Evolutionary conservation across 352 stramenopile species (phyloP).

Genomic region (Pythium scleroteichum): DNA sequence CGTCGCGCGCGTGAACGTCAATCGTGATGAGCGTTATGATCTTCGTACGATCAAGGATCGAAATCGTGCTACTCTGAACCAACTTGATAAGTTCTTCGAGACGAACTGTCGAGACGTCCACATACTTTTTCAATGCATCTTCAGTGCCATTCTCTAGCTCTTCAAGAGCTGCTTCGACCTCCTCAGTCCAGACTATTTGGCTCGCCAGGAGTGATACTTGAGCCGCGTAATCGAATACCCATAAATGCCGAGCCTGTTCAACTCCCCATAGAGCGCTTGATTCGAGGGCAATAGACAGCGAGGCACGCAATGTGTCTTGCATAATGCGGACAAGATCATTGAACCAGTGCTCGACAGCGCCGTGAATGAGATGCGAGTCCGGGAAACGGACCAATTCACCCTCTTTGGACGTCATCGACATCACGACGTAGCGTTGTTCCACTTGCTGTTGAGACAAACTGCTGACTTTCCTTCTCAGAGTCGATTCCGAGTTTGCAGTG

Average conservation of each 20-base stretch:
- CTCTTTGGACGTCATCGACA: slow-evolving; percentile 96
- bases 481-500: not conserved
- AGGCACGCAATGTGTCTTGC: slow-evolving; percentile 84
- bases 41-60: slow-evolving; percentile 81
- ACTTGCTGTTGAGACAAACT: not conserved
- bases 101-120: slow-evolving; percentile 89
- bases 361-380: slow-evolving; percentile 79
- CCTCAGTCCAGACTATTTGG: slow-evolving; percentile 94
- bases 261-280: slow-evolving; percentile 92
- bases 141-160: slow-evolving; percentile 95
- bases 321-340: slow-evolving; percentile 95
- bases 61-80: slow-evolving; percentile 81
- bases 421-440: slow-evolving; percentile 69
- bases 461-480: slow-evolving; percentile 15
- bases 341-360: slow-evolving; percentile 92
- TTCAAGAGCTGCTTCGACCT: slow-evolving; percentile 90
- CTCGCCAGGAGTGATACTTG: slow-evolving; percentile 86
- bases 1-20: slow-evolving; percentile 95
- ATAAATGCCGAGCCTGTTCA: slow-evolving; percentile 76
- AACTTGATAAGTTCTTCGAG: slow-evolving; percentile 94
- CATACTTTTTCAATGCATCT: slow-evolving; percentile 95
- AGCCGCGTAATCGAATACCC: slow-evolving; percentile 91
- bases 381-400: slow-evolving; percentile 88
- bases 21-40: slow-evolving; percentile 98
- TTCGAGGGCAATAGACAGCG: slow-evolving; percentile 91